Percentiles rank a stretch among this genome's conserved stretches.
Evolutionary conservation across 495 filamentous ascomycete species (phyloP).

Genomic region (Podospora bellae-mahoneyi): DNA sequence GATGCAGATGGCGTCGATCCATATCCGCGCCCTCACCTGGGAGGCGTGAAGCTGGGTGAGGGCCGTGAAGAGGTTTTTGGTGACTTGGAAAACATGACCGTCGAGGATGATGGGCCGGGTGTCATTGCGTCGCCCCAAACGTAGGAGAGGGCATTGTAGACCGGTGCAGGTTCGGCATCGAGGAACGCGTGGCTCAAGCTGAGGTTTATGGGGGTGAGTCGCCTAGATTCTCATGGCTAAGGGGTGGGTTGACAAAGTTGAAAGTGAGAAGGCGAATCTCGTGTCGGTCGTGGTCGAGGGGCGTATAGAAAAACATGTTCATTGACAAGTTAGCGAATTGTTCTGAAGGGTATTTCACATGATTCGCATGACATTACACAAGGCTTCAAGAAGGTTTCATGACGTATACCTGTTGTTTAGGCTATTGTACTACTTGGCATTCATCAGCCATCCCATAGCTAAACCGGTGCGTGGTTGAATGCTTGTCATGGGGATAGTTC

Average conservation of each 20-base stretch:
- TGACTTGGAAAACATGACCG: background rate
- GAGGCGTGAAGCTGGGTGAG: background rate
- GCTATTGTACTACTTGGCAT: too few relatives aligned
- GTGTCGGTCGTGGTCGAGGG: background rate
- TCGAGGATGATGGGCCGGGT: background rate
- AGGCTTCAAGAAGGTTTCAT: too few relatives aligned
- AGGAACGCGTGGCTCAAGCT: background rate
- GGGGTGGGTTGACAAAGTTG: background rate
- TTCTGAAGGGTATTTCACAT: too few relatives aligned
- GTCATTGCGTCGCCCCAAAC: background rate
- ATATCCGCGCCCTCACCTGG: background rate
- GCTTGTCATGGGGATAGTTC: too few relatives aligned
- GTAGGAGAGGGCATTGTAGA: background rate
- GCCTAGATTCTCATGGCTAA: background rate
- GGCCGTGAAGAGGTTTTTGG: slow-evolving; percentile 3
- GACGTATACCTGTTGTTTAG: too few relatives aligned
- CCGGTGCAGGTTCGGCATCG: background rate
- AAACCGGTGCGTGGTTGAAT: too few relatives aligned
- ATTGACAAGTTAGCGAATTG: background rate
- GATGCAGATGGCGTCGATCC: slow-evolving; percentile 4
- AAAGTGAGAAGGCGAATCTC: background rate
- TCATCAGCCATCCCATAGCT: too few relatives aligned
- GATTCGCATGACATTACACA: too few relatives aligned
- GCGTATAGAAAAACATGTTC: background rate
- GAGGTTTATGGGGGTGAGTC: background rate